Percentiles rank a stretch among this genome's conserved stretches.
These are phyloP conservation scores for Hyphopichia khmerensis DNA, from an alignment of 1,139 yeast species.

Conservation along the genomic window DNA sequence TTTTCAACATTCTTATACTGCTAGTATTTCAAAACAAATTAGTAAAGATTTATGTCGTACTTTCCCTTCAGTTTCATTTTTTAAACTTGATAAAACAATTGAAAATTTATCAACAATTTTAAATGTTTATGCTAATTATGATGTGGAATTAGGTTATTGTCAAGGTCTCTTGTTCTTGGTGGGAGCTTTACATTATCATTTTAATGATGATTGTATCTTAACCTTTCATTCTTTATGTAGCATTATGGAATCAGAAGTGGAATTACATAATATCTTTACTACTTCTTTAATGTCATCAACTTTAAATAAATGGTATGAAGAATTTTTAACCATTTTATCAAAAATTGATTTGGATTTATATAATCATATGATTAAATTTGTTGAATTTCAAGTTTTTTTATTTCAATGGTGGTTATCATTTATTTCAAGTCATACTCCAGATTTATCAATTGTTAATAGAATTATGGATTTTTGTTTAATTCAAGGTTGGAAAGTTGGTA, in stretches of 20 bases:
- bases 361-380: slow-evolving; percentile 41
- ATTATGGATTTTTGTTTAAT: slow-evolving; percentile 55
- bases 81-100: slow-evolving; percentile 24
- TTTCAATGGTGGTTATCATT: slow-evolving; percentile 71
- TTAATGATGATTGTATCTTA: slow-evolving; percentile 42
- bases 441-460: slow-evolving; percentile 48
- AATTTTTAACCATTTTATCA: slow-evolving; percentile 48
- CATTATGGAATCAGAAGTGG: slow-evolving; percentile 61
- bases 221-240: slow-evolving; percentile 58
- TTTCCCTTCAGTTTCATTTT: slow-evolving; percentile 43
- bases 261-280: slow-evolving; percentile 57
- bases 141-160: slow-evolving; percentile 69
- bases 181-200: slow-evolving; percentile 58
- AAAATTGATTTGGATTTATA: slow-evolving; percentile 42
- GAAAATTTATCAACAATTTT: slow-evolving; percentile 53
- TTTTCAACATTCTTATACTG: slow-evolving; percentile 45
- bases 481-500: slow-evolving; percentile 66
- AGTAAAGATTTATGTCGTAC: slow-evolving; percentile 63
- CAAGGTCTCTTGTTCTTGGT: slow-evolving; percentile 69
- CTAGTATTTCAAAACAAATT: slow-evolving; percentile 51
- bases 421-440: slow-evolving; percentile 61
- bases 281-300: slow-evolving; percentile 57
- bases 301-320: slow-evolving; percentile 51
- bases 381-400: slow-evolving; percentile 46
- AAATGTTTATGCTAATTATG: slow-evolving; percentile 67